These are phyloP conservation scores for Ganoderma leucocontextum DNA, from an alignment of 1,284 basidiomycete species.

Conservation along the genomic window DNA sequence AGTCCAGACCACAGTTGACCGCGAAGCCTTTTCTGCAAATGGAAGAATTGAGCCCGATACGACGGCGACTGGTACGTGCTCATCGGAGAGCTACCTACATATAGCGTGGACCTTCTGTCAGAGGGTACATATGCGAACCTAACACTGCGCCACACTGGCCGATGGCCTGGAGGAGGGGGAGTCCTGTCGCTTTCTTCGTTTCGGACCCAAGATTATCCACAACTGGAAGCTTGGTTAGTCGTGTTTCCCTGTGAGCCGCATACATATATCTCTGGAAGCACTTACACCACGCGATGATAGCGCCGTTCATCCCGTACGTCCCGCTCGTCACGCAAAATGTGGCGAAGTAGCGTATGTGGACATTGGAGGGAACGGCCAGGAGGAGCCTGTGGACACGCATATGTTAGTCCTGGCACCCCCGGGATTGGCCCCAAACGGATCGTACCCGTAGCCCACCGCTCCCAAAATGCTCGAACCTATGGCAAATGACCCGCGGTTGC, in stretches of 20 bases:
- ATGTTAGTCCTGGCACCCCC: neutral
- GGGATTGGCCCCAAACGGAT: neutral
- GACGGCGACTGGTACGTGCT: neutral
- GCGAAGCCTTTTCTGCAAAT: constrained; percentile 67
- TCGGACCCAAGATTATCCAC: constrained; percentile 81
- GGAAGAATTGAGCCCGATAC: neutral
- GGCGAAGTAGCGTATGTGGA: constrained; percentile 71
- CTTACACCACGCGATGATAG: constrained; percentile 81
- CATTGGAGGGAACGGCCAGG: constrained; percentile 52
- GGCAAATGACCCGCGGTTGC: constrained; percentile 73
- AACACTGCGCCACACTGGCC: constrained; percentile 78
- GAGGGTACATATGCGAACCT: constrained; percentile 75
- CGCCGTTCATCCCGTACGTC: constrained; percentile 72
- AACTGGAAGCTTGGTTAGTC: constrained; percentile 47
- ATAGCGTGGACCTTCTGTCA: constrained; percentile 69
- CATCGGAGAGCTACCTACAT: constrained; percentile 48
- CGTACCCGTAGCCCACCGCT: constrained; percentile 73
- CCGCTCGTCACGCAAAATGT: constrained; percentile 76
- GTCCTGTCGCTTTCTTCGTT: constrained; percentile 78
- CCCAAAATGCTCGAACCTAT: constrained; percentile 56
- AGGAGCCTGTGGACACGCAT: constrained; percentile 50
- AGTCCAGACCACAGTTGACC: constrained; percentile 63
- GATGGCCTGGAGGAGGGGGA: constrained; percentile 79
- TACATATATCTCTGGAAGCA: constrained; percentile 18
- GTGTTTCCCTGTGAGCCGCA: neutral